phyloP scores from a whole-genome alignment of 306 rosid genomes.

The Lathyrus sativus region DNA sequence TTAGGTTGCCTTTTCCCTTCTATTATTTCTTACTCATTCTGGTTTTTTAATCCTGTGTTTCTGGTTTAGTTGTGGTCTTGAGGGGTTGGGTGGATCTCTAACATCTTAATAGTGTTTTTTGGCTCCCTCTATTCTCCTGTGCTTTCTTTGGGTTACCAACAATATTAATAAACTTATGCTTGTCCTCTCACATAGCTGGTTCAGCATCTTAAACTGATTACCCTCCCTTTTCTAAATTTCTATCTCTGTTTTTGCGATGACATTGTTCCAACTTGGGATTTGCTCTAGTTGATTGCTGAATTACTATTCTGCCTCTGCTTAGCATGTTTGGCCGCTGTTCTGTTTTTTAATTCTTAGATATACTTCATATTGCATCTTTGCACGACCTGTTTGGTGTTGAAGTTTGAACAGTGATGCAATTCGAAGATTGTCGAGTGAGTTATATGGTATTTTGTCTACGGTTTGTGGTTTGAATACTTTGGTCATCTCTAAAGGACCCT shows the following conservation, averaged over 20 bases:
- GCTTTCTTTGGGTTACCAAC: neutral
- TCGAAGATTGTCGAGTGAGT: neutral
- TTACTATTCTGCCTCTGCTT: neutral
- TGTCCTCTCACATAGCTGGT: neutral
- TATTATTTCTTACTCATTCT: neutral
- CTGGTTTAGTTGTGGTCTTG: neutral
- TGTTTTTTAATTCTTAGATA: neutral
- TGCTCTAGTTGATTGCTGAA: neutral
- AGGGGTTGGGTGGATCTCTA: neutral
- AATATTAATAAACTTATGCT: neutral
- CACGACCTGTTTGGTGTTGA: neutral
- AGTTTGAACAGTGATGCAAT: neutral
- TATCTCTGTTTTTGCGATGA: neutral
- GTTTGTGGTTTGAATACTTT: neutral
- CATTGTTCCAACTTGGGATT: neutral
- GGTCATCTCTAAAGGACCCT: neutral
- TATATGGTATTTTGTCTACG: neutral
- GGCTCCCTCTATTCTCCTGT: neutral
- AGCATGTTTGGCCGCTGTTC: neutral
- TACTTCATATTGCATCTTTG: neutral
- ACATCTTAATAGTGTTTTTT: neutral
- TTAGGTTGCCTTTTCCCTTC: neutral
- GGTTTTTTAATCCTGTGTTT: neutral
- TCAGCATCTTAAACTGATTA: constrained; percentile 8
- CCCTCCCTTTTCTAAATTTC: neutral